A percentile compares a stretch with the other conserved stretches of the same genome.
Conservation (phyloP, 2,329 filamentous ascomycete genomes). For the Venturia effusa region DNA sequence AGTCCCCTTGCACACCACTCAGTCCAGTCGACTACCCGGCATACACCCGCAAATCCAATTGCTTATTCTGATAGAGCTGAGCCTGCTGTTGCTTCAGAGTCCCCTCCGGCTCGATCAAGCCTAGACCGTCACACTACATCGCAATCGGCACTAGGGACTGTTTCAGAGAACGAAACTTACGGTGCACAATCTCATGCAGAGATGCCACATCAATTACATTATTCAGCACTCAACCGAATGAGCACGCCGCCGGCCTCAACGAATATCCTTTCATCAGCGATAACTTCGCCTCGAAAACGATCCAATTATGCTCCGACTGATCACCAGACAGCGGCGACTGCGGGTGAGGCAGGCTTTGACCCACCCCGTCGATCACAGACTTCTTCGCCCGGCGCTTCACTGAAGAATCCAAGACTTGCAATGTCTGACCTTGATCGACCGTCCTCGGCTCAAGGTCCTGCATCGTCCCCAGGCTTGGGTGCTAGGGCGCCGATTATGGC, state of each 20-base stretch:
- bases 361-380: constrained; percentile 43
- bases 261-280: constrained; percentile 23
- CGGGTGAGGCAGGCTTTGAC: constrained; percentile 14
- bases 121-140: background rate
- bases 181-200: background rate
- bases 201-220: background rate
- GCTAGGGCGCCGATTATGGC: constrained; percentile 20
- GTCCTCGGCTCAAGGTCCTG: constrained; percentile 8
- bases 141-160: constrained; percentile 8
- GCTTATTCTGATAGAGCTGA: background rate
- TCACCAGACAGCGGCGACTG: background rate
- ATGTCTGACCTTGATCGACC: constrained; percentile 12
- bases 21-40: constrained; percentile 13
- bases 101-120: background rate
- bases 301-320: constrained; percentile 8
- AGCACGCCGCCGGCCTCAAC: constrained; percentile 16
- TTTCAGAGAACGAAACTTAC: constrained; percentile 7
- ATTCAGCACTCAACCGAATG: background rate
- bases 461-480: background rate
- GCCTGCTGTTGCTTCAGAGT: background rate
- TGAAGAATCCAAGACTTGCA: constrained; percentile 36
- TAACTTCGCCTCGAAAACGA: constrained; percentile 29
- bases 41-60: background rate
- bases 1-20: constrained; percentile 48
- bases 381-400: constrained; percentile 47